Conservation (phyloP, 495 filamentous ascomycete genomes). For the Articulospora tetracladia region DNA sequence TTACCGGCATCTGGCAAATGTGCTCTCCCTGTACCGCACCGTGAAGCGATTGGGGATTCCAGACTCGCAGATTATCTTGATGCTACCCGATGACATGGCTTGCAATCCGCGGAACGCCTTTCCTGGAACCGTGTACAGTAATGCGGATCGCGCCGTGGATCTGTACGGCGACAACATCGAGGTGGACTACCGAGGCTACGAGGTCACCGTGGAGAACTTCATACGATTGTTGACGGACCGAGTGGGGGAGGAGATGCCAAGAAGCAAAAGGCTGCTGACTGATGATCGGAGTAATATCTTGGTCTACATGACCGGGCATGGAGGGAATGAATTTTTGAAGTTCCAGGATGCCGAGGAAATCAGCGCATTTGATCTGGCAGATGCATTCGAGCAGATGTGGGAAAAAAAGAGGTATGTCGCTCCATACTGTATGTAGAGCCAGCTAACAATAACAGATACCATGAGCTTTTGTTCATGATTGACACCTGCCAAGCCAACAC, state of each 20-base stretch:
- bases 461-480: slow-evolving; percentile 99
- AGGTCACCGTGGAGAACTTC: slow-evolving; percentile 98
- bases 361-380: slow-evolving; percentile 89
- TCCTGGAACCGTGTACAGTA: slow-evolving; percentile 96
- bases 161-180: slow-evolving; percentile 99
- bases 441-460: slow-evolving; percentile 49
- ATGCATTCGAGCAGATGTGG: slow-evolving; percentile 99
- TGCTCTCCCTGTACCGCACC: slow-evolving; percentile 94
- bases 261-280: slow-evolving; percentile 86
- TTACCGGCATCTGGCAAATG: slow-evolving; percentile 97
- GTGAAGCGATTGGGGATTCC: slow-evolving; percentile 98
- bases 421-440: neutral
- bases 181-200: slow-evolving; percentile 96
- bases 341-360: slow-evolving; percentile 99
- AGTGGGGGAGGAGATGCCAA: slow-evolving; percentile 85
- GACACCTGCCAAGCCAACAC: slow-evolving; percentile 99
- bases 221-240: slow-evolving; percentile 93
- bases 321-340: slow-evolving; percentile 97
- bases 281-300: slow-evolving; percentile 94
- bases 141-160: slow-evolving; percentile 91
- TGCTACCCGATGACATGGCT: slow-evolving; percentile 99
- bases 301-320: slow-evolving; percentile 98
- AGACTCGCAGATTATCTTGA: slow-evolving; percentile 97
- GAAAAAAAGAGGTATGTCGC: slow-evolving; percentile 82
- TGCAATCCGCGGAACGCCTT: slow-evolving; percentile 99